Conservation (phyloP, 1,284 basidiomycete species). For the Ceratobasidium sp. region DNA sequence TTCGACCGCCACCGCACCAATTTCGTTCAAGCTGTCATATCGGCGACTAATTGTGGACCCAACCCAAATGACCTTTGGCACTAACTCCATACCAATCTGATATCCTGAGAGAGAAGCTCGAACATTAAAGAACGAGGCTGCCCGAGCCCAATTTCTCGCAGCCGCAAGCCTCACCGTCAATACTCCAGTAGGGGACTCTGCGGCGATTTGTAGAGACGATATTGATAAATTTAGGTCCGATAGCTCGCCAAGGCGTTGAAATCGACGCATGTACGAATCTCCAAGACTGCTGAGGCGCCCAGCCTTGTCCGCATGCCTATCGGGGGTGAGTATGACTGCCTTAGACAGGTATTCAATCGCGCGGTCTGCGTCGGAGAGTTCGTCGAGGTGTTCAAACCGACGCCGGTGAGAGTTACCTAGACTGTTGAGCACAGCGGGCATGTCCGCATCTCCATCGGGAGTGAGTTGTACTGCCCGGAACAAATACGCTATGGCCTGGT, state of each 20-base stretch:
- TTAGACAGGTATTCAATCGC: neutral
- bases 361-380: neutral
- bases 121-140: neutral
- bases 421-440: too few species aligned
- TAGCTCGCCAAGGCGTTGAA: neutral
- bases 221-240: neutral
- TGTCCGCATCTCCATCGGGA: neutral
- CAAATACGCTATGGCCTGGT: neutral
- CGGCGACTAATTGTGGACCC: slow-evolving; percentile 1
- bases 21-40: neutral
- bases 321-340: neutral
- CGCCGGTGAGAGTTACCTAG: neutral
- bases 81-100: neutral
- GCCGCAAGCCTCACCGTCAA: neutral
- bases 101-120: neutral
- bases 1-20: neutral
- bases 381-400: neutral
- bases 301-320: neutral
- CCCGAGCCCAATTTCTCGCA: neutral
- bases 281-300: neutral
- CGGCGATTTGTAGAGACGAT: neutral
- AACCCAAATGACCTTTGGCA: slow-evolving; percentile 15
- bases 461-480: neutral
- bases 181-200: neutral
- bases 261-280: neutral